Evolutionary conservation across 495 filamentous ascomycete species (phyloP).

Genomic region (Astrocystis sublimbata): DNA sequence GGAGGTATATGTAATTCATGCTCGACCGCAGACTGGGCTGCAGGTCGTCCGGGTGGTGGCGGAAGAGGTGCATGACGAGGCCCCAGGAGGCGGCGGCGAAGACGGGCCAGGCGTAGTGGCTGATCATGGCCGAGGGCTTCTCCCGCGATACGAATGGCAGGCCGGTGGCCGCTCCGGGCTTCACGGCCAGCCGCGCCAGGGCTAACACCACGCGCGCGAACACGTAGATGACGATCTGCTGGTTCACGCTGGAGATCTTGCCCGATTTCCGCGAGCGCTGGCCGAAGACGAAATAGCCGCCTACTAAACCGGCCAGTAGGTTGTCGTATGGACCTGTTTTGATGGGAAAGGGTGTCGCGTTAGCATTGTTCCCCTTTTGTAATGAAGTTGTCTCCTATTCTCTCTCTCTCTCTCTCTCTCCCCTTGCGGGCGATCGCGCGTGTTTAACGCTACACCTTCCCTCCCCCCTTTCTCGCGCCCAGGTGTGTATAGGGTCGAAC

Average conservation of each 20-base stretch:
- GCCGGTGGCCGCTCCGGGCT: constrained; percentile 54
- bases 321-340: constrained; percentile 67
- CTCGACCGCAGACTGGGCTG: constrained; percentile 89
- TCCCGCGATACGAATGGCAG: constrained; percentile 45
- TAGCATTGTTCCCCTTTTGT: neutral
- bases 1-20: constrained; percentile 94
- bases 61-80: constrained; percentile 91
- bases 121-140: constrained; percentile 47
- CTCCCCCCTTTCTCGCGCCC: neutral
- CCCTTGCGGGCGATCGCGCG: too few relatives aligned
- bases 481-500: constrained; percentile 8
- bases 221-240: constrained; percentile 98
- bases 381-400: neutral
- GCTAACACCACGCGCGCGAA: constrained; percentile 89
- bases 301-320: constrained; percentile 87
- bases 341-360: neutral
- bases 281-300: constrained; percentile 93
- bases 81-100: constrained; percentile 92
- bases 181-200: constrained; percentile 76
- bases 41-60: constrained; percentile 84
- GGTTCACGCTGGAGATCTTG: constrained; percentile 76
- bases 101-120: constrained; percentile 77
- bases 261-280: constrained; percentile 55
- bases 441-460: neutral
- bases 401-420: neutral